Evolutionary conservation across 2,329 filamentous ascomycete genomes (phyloP).

Genomic region (Penicillium sp.): DNA sequence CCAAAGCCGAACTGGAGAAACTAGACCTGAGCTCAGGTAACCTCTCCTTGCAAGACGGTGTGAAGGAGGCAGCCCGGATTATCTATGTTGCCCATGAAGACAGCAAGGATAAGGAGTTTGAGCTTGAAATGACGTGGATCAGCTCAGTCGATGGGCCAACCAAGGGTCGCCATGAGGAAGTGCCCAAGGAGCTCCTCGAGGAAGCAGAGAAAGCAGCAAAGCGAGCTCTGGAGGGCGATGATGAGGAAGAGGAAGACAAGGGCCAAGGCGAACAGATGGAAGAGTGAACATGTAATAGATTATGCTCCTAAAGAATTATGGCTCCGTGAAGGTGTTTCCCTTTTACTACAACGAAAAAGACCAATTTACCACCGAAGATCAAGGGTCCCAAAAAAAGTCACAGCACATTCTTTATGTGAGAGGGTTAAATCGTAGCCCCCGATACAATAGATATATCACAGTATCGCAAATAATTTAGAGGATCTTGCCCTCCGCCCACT

Average conservation of each 20-base stretch:
- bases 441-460: neutral
- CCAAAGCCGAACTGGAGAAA: slow-evolving; percentile 98
- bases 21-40: slow-evolving; percentile 77
- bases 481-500: slow-evolving; percentile 72
- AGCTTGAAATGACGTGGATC: slow-evolving; percentile 99
- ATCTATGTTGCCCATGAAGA: slow-evolving; percentile 98
- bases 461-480: slow-evolving; percentile 28
- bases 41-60: slow-evolving; percentile 77
- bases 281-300: slow-evolving; percentile 58
- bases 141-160: slow-evolving; percentile 81
- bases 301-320: slow-evolving; percentile 20
- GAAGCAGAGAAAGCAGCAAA: slow-evolving; percentile 92
- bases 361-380: neutral
- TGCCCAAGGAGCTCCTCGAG: slow-evolving; percentile 84
- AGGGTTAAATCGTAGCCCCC: slow-evolving; percentile 3
- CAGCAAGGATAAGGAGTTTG: slow-evolving; percentile 99
- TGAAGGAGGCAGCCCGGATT: slow-evolving; percentile 95
- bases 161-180: slow-evolving; percentile 88
- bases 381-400: neutral
- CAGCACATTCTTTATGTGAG: neutral
- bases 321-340: slow-evolving; percentile 7
- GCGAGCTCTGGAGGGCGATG: slow-evolving; percentile 82
- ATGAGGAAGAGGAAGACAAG: slow-evolving; percentile 74
- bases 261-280: slow-evolving; percentile 78
- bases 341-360: neutral